Conservation (phyloP, 179 eudicot genomes). For the Vitellaria paradoxa region DNA sequence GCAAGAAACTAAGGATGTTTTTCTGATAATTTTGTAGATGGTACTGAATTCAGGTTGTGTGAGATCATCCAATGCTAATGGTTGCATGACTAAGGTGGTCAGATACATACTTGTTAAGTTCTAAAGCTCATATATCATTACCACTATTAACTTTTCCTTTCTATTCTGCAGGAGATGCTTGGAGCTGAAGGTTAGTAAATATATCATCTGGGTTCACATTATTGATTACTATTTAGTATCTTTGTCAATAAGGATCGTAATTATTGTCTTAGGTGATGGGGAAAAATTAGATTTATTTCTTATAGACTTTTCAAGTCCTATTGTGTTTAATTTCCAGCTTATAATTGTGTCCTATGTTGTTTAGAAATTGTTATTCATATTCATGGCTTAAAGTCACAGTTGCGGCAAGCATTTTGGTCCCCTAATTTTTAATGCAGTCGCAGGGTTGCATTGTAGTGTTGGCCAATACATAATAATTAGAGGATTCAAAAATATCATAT, state of each 20-base stretch:
- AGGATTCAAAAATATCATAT: no score
- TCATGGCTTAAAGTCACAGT: no score
- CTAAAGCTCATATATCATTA: not conserved
- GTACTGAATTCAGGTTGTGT: slow-evolving; percentile 7
- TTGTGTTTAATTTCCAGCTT: not conserved
- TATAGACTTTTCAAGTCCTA: not conserved
- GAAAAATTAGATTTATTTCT: not conserved
- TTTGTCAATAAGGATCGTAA: not conserved
- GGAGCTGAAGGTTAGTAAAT: slow-evolving; percentile 28
- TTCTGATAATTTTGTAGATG: not conserved
- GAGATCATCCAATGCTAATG: not conserved
- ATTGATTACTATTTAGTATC: not conserved
- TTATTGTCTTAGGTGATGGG: not conserved
- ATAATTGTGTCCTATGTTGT: no score
- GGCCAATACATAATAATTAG: no score
- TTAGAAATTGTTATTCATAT: no score
- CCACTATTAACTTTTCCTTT: slow-evolving; percentile 10
- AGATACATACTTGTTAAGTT: not conserved
- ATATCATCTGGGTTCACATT: not conserved
- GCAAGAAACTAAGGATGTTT: not conserved
- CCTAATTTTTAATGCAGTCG: no score
- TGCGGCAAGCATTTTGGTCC: no score
- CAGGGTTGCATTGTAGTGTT: no score
- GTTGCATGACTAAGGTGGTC: not conserved
- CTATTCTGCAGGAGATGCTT: slow-evolving; percentile 28